Evolutionary conservation across 139 green algal genomes (phyloP), one percentile per base, ranked within the genome.

Genomic region (Volvox reticuliferus): DNA sequence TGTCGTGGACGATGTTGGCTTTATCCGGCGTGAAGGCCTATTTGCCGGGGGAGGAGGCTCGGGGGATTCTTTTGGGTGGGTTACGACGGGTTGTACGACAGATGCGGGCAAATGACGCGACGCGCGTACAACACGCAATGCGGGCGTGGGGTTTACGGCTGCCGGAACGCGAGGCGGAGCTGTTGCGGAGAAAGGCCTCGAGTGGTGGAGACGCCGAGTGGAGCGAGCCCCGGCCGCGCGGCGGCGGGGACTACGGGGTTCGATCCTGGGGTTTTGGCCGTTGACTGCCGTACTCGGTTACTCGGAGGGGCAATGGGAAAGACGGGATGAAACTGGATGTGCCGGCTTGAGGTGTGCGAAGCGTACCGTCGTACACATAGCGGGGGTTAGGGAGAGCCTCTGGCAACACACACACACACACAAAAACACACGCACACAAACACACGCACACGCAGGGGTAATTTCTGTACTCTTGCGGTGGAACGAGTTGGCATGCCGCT

Each of bases 1-100:
- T 90, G 71, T 90, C 86, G 30, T 90, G 86, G 86, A 76, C 55
- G 18, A 75, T 90, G 86, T 75, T 90, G 86, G 86, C 86, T 21
- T 71, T 90, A 55, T 90, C 86, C 21, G 16, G 32, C 6, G 71
- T 83, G 20, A 22, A 24, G 24, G 12, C 21, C 0, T 90, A 90
- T 55, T 21, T 28, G 19, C 86, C 86, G 44, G 86, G 82, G 30
- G 30, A 0, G 50, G 50, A 32, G 30, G 69, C 73, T n/a, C 50
- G 50, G 12, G 86, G 75, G 20, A 32, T 3, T 12, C 20, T 90
- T 28, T 37, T 76, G 50, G 0, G 33, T 12, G 86, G 71, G 30
- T 19, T 90, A 32, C n/a, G 50, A 22, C 26, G 21, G 12, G 30
- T 26, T 21, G 24, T 83, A 36, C 71, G 86, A 12, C 30, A 35